Conservation (phyloP, 768 basidiomycete species). For the Lentinula boryana region DNA sequence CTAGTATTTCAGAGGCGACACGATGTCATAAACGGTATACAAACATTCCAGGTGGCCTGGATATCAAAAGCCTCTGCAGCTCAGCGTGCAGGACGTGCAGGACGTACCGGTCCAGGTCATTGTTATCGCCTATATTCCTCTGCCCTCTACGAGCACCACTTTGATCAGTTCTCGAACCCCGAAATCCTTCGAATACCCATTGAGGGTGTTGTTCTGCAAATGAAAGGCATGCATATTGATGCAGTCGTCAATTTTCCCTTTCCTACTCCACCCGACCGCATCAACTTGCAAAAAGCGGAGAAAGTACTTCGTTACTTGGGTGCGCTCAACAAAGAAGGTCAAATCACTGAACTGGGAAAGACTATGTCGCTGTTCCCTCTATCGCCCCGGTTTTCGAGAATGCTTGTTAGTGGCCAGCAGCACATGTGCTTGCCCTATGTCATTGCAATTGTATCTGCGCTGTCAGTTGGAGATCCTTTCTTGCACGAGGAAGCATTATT, state of each 20-base stretch:
- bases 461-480: conserved; percentile 96
- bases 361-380: conserved; percentile 93
- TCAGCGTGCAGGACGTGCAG: conserved; percentile 93
- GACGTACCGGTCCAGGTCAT: conserved; percentile 96
- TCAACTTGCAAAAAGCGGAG: conserved; percentile 75
- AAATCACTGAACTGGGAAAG: conserved; percentile 86
- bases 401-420: conserved; percentile 90
- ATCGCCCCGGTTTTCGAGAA: conserved; percentile 90
- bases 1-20: conserved; percentile 60
- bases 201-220: conserved; percentile 93
- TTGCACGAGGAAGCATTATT: conserved; percentile 70
- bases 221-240: conserved; percentile 99
- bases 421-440: conserved; percentile 82
- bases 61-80: conserved; percentile 92
- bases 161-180: conserved; percentile 79
- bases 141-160: conserved; percentile 89
- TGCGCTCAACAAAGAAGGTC: conserved; percentile 49
- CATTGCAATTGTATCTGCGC: conserved; percentile 82
- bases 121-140: conserved; percentile 97
- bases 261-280: conserved; percentile 88
- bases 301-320: conserved; percentile 74
- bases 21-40: conserved; percentile 75
- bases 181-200: conserved; percentile 96
- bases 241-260: conserved; percentile 97
- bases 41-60: conserved; percentile 91